Conservation (phyloP, 345 rosid species). For the Eucalyptus pauciflora region DNA sequence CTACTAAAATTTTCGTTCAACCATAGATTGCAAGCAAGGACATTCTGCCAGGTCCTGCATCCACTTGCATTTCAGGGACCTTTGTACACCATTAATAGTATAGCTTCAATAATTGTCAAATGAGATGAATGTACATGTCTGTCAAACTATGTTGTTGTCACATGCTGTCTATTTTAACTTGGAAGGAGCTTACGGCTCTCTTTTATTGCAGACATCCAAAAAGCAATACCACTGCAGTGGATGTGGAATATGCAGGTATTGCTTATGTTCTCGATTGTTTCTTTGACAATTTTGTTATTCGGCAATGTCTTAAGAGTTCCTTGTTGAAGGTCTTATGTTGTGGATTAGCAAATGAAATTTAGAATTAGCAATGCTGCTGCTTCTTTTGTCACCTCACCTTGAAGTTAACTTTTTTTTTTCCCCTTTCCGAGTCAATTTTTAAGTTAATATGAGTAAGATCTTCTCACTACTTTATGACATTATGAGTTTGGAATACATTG, state of each 20-base stretch:
- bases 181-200: background rate
- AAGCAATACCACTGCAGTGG: constrained; percentile 55
- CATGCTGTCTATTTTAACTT: background rate
- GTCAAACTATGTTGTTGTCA: background rate
- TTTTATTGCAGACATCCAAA: constrained; percentile 41
- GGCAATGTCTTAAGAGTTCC: background rate
- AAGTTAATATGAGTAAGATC: background rate
- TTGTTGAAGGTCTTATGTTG: background rate
- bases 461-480: background rate
- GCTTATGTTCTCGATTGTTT: background rate
- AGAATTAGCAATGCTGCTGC: background rate
- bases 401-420: background rate
- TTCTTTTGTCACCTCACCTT: background rate
- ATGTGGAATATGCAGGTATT: constrained; percentile 60
- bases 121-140: background rate
- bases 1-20: background rate
- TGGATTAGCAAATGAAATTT: background rate
- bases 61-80: background rate
- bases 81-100: background rate
- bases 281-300: background rate
- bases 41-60: background rate
- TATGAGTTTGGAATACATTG: background rate
- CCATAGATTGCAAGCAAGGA: background rate
- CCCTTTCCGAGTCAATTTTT: background rate
- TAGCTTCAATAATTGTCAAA: background rate